Base-by-base conservation (phyloP, 345 rosid species). In the Gynandropsis gynandra region DNA sequence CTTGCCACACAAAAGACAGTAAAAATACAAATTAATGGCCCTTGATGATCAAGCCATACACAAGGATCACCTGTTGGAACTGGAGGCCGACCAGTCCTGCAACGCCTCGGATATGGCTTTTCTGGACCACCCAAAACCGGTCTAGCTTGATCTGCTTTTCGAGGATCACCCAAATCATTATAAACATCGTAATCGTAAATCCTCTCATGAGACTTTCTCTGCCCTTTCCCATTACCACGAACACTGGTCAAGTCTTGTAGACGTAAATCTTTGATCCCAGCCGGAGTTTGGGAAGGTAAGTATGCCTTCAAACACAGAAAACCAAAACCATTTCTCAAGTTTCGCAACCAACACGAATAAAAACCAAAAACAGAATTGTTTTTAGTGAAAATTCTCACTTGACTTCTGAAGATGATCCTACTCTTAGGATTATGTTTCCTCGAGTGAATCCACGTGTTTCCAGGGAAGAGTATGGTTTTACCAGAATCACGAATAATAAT, bases 161-260 rank as follows among this genome's bases (percentile, higher is more conserved):
- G 93, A 16, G 96, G 95, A 65, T 82, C 84, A 0, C 98, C 98
- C 53, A 92, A 47, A 67, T 92, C 96, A 14, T 92, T 84, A 58
- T 92, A 87, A 36, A 66, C 59, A 50, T 74, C 98, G 48, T 79
- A 90, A 55, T 90, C 96, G 47, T 87, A 90, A 42, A 90, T 35
- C 64, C 98, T 76, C 8, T 90, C 96, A 42, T 82, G 80, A 46
- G 57, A 54, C 65, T 77, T 78, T 41, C 96, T 77, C 72, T 77
- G 65, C 9, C 92, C 96, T 71, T 77, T 74, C 0, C 95, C 95
- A 49, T 77, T 69, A 27, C 98, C 92, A 7, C 84, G 79, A 35
- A 84, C 68, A 54, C 81, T 68, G 13, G 61, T 37, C 45, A 87
- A 73, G 70, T 84, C 98, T 61, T 82, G 80, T 1, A 64, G 82